phyloP scores from a whole-genome alignment of 768 basidiomycete species.

The Stropharia rugosoannulata region DNA sequence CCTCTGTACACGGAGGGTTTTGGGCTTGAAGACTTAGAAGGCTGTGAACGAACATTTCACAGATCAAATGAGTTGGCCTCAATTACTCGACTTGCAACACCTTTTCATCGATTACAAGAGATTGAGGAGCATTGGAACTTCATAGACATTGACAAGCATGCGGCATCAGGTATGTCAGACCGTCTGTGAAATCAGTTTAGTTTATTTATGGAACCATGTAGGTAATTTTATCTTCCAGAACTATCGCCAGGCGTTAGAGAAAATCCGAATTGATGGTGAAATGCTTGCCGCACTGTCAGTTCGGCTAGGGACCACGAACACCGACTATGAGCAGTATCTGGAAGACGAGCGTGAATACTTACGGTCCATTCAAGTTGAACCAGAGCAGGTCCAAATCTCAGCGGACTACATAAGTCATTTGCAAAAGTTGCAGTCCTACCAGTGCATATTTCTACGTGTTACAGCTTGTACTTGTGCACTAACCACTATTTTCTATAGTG shows the following conservation, averaged over 20 bases:
- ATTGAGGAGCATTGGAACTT: slow-evolving; percentile 21
- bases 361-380: neutral
- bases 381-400: neutral
- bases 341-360: neutral
- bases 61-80: slow-evolving; percentile 26
- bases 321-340: neutral
- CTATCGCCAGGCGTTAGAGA: slow-evolving; percentile 9
- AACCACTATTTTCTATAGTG: neutral
- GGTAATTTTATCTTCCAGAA: slow-evolving; percentile 9
- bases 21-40: slow-evolving; percentile 29
- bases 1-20: slow-evolving; percentile 24
- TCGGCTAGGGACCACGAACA: neutral
- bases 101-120: slow-evolving; percentile 22
- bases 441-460: neutral
- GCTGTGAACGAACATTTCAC: slow-evolving; percentile 24
- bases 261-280: neutral
- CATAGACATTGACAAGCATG: slow-evolving; percentile 19
- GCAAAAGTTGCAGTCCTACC: neutral
- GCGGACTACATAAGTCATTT: neutral
- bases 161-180: slow-evolving; percentile 7
- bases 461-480: too few relatives aligned
- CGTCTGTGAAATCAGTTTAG: neutral
- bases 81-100: slow-evolving; percentile 6
- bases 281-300: neutral
- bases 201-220: neutral